Conservation (phyloP, 75 land plant genomes). For the Cryptomeria japonica region DNA sequence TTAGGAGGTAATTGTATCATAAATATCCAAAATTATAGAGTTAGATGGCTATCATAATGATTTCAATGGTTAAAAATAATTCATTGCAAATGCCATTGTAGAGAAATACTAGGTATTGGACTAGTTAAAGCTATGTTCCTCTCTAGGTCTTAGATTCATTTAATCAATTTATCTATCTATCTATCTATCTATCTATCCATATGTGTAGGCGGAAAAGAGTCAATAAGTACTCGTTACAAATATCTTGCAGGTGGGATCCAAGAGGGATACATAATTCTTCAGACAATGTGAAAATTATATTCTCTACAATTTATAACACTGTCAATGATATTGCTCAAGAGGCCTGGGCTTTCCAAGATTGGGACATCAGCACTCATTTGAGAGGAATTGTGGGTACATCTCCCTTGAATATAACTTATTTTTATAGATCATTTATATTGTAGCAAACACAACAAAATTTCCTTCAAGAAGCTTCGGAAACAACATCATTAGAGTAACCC, state of each 20-base stretch:
- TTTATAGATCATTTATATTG: background rate
- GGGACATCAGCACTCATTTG: constrained; percentile 51
- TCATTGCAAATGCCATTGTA: background rate
- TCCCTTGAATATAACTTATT: background rate
- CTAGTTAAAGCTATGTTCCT: background rate
- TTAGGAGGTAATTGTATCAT: constrained; percentile 47
- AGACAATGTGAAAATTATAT: constrained; percentile 53
- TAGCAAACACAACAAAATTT: no score
- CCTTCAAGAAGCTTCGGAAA: background rate
- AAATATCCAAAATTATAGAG: background rate
- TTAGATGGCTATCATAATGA: background rate
- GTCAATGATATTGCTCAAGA: constrained; percentile 54
- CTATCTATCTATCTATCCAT: no score
- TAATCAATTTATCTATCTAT: background rate
- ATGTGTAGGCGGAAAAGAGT: background rate
- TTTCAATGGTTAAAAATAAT: background rate
- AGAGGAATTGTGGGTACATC: constrained; percentile 55
- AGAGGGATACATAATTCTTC: constrained; percentile 27
- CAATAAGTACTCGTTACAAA: background rate
- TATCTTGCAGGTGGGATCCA: constrained; percentile 63
- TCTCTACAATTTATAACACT: constrained; percentile 57
- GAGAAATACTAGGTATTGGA: background rate
- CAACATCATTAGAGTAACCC: no score
- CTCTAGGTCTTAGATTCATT: background rate
- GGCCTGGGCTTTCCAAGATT: constrained; percentile 53